Evolutionary conservation across 768 basidiomycete genomes (phyloP), one percentile per base, ranked within the genome.

Genomic region (Lentinula guzmanii): DNA sequence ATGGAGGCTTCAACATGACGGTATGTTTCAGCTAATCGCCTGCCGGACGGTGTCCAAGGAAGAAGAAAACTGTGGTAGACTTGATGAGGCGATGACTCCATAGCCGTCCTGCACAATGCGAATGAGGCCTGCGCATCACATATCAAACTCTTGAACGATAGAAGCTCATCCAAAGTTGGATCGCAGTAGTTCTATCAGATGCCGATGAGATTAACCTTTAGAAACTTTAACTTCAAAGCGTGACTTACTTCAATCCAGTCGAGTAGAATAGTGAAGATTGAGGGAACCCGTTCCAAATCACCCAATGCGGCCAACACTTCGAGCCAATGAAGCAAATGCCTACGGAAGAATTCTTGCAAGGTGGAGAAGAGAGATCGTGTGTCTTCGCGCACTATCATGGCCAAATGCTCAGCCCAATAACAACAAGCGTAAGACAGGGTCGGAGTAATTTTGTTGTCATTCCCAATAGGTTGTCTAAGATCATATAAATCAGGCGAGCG

Each of bases 61-160:
- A 60, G 50, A 43, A 60, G 51, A 15, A 60, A 60, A 24, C 34
- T 50, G 28, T 41, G 59, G 37, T 60, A 60, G 35, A 52, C 48
- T 42, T 51, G 48, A 13, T 37, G 24, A 9, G 59, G 33, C n/a
- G 39, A 35, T 21, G 8, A 24, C 13, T 50, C 11, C 28, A 60
- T 21, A 8, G 51, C 51, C 28, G 35, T 4, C 8, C 31, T 4
- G 11, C 21, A 60, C 24, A 52, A 21, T 21, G 16, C 5, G 35
- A 52, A 52, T 18, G 48, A 52, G 1, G 5, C 28, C 16, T 21
- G 33, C 24, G 39, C 37, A 50, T 60, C 59, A 3, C 33, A 18
- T 13, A 60, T 28, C 4, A 52, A 39, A 3, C 11, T 13, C 13
- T 35, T 7, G 13, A 54, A 16, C 9, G 53, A 54, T 39, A 11